Conservation (phyloP, 768 basidiomycete genomes). For the Trichaptum fuscoviolaceum region DNA sequence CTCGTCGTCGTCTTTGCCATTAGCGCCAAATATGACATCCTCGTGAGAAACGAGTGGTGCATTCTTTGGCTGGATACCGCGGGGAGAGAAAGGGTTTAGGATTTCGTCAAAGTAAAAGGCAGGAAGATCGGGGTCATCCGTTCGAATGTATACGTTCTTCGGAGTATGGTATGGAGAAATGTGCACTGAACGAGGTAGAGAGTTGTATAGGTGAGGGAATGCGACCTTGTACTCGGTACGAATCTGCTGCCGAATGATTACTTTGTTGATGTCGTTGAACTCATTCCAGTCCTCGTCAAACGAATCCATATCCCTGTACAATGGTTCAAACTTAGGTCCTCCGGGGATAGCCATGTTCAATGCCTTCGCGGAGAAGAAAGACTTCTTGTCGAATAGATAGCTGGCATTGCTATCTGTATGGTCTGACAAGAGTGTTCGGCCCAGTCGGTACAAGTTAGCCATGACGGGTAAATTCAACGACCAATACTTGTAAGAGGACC, state of each 20-base stretch:
- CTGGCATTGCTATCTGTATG: conserved; percentile 85
- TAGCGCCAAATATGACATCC: conserved; percentile 87
- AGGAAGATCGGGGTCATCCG: conserved; percentile 98
- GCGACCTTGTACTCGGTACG: conserved; percentile 99
- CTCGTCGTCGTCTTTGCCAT: conserved; percentile 78
- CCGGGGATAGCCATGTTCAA: conserved; percentile 96
- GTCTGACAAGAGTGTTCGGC: conserved; percentile 89
- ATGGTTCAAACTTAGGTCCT: conserved; percentile 96
- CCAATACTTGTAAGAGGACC: conserved; percentile 91
- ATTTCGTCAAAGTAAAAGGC: conserved; percentile 99
- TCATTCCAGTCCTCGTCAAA: conserved; percentile 99
- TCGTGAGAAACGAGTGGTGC: conserved; percentile 81
- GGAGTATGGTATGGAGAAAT: conserved; percentile 89
- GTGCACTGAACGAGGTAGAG: conserved; percentile 89
- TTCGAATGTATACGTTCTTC: conserved; percentile 98
- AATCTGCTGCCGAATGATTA: conserved; percentile 98
- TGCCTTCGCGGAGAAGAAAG: conserved; percentile 98
- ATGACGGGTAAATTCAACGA: conserved; percentile 88
- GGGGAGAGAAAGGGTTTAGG: conserved; percentile 94
- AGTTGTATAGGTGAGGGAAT: conserved; percentile 98
- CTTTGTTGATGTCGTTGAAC: conserved; percentile 99
- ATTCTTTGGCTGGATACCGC: conserved; percentile 81
- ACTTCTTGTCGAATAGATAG: conserved; percentile 95
- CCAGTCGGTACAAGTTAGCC: conserved; percentile 95
- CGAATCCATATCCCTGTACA: conserved; percentile 94